Percentiles rank a stretch among this genome's conserved stretches.
phyloP scores from a whole-genome alignment of 345 rosid species.

The Nephelium lappaceum region DNA sequence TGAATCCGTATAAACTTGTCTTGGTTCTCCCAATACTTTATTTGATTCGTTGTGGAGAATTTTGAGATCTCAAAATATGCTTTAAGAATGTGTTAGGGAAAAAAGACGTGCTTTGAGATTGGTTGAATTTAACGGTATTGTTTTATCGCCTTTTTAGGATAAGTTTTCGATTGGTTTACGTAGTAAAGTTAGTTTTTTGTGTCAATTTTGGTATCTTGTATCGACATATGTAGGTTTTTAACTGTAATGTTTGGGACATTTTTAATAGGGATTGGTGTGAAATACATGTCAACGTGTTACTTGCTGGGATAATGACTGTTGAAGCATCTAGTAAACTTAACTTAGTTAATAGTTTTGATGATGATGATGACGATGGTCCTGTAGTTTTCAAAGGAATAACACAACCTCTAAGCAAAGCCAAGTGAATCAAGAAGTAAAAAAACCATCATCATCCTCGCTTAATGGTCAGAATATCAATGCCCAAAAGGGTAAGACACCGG shows the following conservation, averaged over 20 bases:
- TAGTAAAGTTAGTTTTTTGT: neutral
- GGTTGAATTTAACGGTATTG: neutral
- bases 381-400: slow-evolving; percentile 53
- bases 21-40: no score
- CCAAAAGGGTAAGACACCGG: slow-evolving; percentile 46
- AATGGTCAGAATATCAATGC: slow-evolving; percentile 60
- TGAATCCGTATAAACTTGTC: no score
- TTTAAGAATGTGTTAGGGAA: no score
- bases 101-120: no score
- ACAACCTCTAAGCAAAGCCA: slow-evolving; percentile 58
- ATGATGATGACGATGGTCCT: slow-evolving; percentile 66
- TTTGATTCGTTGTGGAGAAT: no score
- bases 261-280: slow-evolving; percentile 26
- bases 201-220: neutral
- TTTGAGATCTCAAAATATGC: no score
- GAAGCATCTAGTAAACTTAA: slow-evolving; percentile 52
- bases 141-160: neutral
- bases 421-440: slow-evolving; percentile 46
- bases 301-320: slow-evolving; percentile 61
- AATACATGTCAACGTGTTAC: slow-evolving; percentile 47
- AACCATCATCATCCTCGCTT: slow-evolving; percentile 34
- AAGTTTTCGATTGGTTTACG: neutral
- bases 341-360: slow-evolving; percentile 39
- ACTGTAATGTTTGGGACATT: neutral
- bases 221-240: slow-evolving; percentile 1